A percentile compares a stretch with the other conserved stretches of the same genome.
phyloP scores from a whole-genome alignment of 176 grass and related monocot genomes.

The Rhynchospora tenuis region DNA sequence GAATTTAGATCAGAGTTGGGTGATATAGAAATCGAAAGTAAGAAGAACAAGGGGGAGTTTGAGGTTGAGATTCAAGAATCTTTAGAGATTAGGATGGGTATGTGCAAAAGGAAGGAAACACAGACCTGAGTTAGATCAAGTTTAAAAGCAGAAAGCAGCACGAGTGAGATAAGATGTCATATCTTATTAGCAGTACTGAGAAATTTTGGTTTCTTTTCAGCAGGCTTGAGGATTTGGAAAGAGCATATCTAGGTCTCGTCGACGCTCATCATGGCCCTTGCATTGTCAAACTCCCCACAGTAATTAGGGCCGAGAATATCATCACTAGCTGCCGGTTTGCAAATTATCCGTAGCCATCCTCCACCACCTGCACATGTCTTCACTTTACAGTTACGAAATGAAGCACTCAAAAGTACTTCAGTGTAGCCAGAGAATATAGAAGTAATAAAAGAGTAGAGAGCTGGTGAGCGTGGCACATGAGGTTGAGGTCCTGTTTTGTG shows the following conservation, averaged over 20 bases:
- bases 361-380: constrained; percentile 56
- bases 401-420: too few species aligned
- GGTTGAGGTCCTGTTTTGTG: constrained; percentile 68
- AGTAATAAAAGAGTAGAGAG: constrained; percentile 24
- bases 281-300: constrained; percentile 93
- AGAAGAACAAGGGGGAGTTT: background rate
- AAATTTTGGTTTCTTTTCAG: constrained; percentile 72
- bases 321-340: constrained; percentile 86
- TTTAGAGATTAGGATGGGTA: background rate
- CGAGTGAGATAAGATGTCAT: constrained; percentile 32
- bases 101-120: background rate
- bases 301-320: constrained; percentile 96
- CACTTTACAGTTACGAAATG: constrained; percentile 3
- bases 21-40: background rate
- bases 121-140: background rate
- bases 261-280: constrained; percentile 95
- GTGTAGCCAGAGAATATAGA: background rate
- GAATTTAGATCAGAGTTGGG: background rate
- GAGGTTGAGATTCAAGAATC: background rate
- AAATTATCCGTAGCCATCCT: constrained; percentile 98
- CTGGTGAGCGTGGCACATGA: constrained; percentile 89
- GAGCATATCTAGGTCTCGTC: constrained; percentile 95
- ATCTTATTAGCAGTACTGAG: constrained; percentile 77
- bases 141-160: background rate
- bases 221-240: constrained; percentile 95